Evolutionary conservation across 1,284 basidiomycete species (phyloP).

Genomic region (Heterobasidion annosum): DNA sequence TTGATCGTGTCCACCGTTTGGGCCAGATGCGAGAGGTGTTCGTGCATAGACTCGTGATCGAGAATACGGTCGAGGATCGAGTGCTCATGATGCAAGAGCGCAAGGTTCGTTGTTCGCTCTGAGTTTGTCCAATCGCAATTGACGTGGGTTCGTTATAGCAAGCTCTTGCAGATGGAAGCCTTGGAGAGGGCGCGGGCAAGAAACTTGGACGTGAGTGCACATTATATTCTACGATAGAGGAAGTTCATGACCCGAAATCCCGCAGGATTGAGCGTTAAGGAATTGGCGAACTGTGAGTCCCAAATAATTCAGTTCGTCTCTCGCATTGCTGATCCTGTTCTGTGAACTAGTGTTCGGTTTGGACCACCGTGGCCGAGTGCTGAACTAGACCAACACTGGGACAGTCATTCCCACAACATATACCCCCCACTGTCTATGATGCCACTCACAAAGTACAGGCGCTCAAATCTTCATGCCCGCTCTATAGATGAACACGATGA

Average conservation of each 20-base stretch:
- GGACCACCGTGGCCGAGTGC: conserved; percentile 21
- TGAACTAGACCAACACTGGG: background rate
- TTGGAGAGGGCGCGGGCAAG: conserved; percentile 49
- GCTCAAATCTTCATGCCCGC: too few relatives aligned
- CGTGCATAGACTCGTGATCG: conserved; percentile 52
- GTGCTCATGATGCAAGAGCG: conserved; percentile 47
- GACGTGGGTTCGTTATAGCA: conserved; percentile 14
- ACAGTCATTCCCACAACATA: too few relatives aligned
- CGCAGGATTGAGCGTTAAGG: conserved; percentile 33
- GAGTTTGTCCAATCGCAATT: background rate
- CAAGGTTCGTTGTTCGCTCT: conserved; percentile 26
- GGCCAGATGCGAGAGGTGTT: conserved; percentile 45
- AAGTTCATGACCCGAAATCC: background rate
- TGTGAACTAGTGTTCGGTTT: conserved; percentile 1
- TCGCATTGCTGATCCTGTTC: conserved; percentile 24
- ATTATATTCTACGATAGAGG: conserved; percentile 7
- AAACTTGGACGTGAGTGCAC: conserved; percentile 42
- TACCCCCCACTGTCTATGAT: too few relatives aligned
- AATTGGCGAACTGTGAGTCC: conserved; percentile 32
- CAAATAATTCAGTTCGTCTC: conserved; percentile 6
- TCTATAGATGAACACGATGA: too few relatives aligned
- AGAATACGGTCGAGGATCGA: conserved; percentile 51
- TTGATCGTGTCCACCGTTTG: conserved; percentile 40
- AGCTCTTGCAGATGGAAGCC: conserved; percentile 46
- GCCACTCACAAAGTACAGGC: too few relatives aligned